These are phyloP conservation scores for Piper longum DNA, from an alignment of 164 flowering plant species.

Conservation along the genomic window DNA sequence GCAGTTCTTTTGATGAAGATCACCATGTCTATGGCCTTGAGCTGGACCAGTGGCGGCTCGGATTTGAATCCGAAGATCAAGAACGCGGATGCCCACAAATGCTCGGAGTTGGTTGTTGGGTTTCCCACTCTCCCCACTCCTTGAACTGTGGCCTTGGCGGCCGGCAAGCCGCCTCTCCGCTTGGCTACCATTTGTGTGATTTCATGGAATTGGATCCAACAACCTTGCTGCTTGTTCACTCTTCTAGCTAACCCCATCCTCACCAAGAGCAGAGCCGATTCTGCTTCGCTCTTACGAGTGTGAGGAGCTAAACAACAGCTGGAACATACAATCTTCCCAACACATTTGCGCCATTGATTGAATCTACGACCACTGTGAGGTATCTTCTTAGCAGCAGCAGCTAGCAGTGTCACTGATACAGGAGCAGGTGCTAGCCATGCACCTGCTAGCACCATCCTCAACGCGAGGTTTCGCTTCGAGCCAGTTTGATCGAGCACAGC, in stretches of 20 bases:
- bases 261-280: constrained; percentile 52
- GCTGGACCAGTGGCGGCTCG: constrained; percentile 62
- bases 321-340: constrained; percentile 26
- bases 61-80: constrained; percentile 81
- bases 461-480: constrained; percentile 35
- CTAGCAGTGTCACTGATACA: constrained; percentile 43
- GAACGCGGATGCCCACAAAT: constrained; percentile 78
- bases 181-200: constrained; percentile 46
- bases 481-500: constrained; percentile 38
- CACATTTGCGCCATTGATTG: constrained; percentile 38
- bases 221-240: constrained; percentile 34
- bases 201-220: constrained; percentile 60
- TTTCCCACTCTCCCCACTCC: constrained; percentile 48
- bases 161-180: constrained; percentile 32
- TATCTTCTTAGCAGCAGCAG: constrained; percentile 50
- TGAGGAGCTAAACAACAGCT: constrained; percentile 28
- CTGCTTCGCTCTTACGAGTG: constrained; percentile 48
- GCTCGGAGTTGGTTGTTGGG: constrained; percentile 37
- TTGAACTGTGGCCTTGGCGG: constrained; percentile 54
- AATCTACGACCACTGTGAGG: constrained; percentile 24
- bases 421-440: constrained; percentile 86
- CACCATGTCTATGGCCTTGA: constrained; percentile 59
- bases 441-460: constrained; percentile 68
- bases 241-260: constrained; percentile 64
- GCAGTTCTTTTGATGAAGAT: constrained; percentile 59